Evolutionary conservation across 352 stramenopile genomes (phyloP).

Genomic region (Phytophthora tentaculata): DNA sequence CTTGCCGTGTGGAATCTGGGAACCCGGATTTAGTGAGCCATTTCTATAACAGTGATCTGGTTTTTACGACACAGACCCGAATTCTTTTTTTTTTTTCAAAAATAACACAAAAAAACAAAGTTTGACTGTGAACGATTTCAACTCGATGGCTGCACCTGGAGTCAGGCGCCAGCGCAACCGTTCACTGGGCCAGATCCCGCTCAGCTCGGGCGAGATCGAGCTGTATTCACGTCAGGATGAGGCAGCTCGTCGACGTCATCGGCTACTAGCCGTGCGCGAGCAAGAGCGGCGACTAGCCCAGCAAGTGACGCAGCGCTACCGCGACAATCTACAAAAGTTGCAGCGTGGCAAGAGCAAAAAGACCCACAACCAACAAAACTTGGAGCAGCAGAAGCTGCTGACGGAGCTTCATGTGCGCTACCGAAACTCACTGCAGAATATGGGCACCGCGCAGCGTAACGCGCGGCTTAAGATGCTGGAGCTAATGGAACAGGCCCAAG

Average conservation of each 20-base stretch:
- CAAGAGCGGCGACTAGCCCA: conserved; percentile 67
- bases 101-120: no score
- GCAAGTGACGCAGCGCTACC: conserved; percentile 76
- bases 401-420: conserved; percentile 58
- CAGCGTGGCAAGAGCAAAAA: conserved; percentile 42
- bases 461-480: conserved; percentile 63
- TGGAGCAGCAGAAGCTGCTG: conserved; percentile 49
- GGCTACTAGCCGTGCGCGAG: conserved; percentile 63
- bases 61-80: no score
- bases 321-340: conserved; percentile 63
- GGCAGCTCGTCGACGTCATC: conserved; percentile 48
- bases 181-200: conserved; percentile 55
- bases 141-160: conserved; percentile 15
- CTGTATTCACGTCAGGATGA: conserved; percentile 66
- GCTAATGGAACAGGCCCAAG: conserved; percentile 53
- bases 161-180: conserved; percentile 4
- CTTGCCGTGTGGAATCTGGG: no score
- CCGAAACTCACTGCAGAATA: conserved; percentile 62
- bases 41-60: no score
- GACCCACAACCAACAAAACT: conserved; percentile 34
- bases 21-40: no score
- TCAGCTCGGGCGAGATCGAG: conserved; percentile 71
- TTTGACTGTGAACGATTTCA: no score
- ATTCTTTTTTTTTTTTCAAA: no score
- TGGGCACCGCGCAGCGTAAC: conserved; percentile 67